A percentile compares a stretch with the other conserved stretches of the same genome.
Conservation (phyloP, 169 alveolate species). For the Plasmodium chabaudi region DNA sequence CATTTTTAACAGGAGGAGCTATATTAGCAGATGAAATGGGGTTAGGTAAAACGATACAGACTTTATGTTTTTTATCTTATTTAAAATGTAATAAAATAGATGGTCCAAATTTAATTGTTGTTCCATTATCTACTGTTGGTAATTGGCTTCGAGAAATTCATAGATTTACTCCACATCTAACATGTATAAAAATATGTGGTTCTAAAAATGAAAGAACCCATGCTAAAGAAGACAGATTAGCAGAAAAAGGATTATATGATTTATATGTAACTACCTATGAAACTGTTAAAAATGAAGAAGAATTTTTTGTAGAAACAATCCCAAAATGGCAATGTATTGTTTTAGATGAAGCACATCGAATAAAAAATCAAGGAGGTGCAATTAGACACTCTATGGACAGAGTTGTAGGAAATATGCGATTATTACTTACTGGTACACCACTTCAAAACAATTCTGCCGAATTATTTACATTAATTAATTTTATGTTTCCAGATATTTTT, state of each 20-base stretch:
- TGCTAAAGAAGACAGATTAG: slow-evolving; percentile 90
- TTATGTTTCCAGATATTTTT: slow-evolving; percentile 98
- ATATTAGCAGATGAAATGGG: slow-evolving; percentile 95
- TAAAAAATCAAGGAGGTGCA: slow-evolving; percentile 96
- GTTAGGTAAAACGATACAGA: slow-evolving; percentile 93
- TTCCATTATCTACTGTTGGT: slow-evolving; percentile 95
- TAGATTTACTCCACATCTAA: slow-evolving; percentile 91
- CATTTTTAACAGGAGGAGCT: slow-evolving; percentile 92
- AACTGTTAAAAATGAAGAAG: slow-evolving; percentile 93
- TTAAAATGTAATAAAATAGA: slow-evolving; percentile 86
- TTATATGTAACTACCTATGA: slow-evolving; percentile 94
- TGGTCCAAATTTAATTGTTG: slow-evolving; percentile 96
- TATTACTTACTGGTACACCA: slow-evolving; percentile 97
- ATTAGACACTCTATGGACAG: slow-evolving; percentile 94
- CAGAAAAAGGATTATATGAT: slow-evolving; percentile 90
- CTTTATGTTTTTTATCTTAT: slow-evolving; percentile 90
- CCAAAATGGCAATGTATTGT: slow-evolving; percentile 96
- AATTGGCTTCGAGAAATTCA: slow-evolving; percentile 96
- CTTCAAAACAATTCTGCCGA: slow-evolving; percentile 95
- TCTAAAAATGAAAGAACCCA: slow-evolving; percentile 89
- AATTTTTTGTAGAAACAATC: slow-evolving; percentile 89
- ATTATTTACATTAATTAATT: slow-evolving; percentile 94
- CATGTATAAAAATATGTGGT: slow-evolving; percentile 91
- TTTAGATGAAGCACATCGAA: slow-evolving; percentile 99
- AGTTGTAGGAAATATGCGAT: slow-evolving; percentile 90